phyloP scores from a whole-genome alignment of 768 basidiomycete species.

The Serendipita sp. region DNA sequence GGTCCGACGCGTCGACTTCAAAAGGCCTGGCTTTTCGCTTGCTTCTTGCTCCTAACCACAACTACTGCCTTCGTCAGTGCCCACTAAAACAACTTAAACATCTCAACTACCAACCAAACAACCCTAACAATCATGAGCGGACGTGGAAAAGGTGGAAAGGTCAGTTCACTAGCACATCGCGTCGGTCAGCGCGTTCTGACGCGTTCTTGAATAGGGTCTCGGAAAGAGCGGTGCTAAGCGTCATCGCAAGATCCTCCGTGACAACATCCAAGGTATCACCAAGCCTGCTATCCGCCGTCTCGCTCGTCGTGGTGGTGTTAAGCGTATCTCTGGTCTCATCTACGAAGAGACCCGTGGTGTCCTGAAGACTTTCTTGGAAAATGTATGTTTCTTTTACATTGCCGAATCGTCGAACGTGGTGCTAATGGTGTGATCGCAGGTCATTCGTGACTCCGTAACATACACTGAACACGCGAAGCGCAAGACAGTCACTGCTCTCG shows the following conservation, averaged over 20 bases:
- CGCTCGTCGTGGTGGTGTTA: constrained; percentile 36
- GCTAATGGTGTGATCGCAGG: constrained; percentile 18
- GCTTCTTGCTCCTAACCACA: neutral
- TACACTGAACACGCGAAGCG: constrained; percentile 95
- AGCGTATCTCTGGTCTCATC: constrained; percentile 32
- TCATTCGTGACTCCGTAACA: constrained; percentile 92
- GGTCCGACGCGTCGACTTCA: neutral
- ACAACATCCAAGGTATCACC: constrained; percentile 60
- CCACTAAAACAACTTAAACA: neutral
- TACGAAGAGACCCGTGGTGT: constrained; percentile 37
- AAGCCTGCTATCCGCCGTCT: constrained; percentile 38
- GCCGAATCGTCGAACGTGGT: neutral
- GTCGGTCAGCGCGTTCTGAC: neutral
- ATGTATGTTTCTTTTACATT: constrained; percentile 10
- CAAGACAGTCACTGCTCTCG: constrained; percentile 40
- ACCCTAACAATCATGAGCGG: constrained; percentile 41
- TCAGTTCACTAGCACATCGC: constrained; percentile 15
- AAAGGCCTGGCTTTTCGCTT: neutral
- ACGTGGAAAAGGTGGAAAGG: constrained; percentile 67
- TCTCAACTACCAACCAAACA: constrained; percentile 7
- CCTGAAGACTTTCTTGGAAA: constrained; percentile 32
- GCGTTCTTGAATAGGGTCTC: constrained; percentile 33
- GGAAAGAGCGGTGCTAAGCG: constrained; percentile 69
- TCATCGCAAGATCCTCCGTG: constrained; percentile 65
- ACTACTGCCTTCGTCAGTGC: neutral